Evolutionary conservation across 2,329 filamentous ascomycete species (phyloP), one percentile per base, ranked within the genome.

Genomic region (Colletotrichum echinochloae): DNA sequence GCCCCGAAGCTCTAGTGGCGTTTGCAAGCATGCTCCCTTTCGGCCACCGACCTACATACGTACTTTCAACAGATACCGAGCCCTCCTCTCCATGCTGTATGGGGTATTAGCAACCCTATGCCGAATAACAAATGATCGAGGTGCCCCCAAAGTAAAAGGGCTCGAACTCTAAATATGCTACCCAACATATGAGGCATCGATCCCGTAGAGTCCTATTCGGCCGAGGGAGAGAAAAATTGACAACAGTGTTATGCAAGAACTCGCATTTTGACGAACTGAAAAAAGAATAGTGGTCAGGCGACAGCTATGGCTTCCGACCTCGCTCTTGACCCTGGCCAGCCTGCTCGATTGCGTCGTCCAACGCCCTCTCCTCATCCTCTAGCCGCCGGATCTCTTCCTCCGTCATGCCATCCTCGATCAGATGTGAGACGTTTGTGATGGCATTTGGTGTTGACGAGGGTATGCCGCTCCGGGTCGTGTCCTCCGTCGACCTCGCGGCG

Each of bases 401-500:
- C 57, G 87, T 89, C 87, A 90, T 90, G 60, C 86, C 85, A n/a
- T 89, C 87, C 74, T 90, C 87, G 5, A 89, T 84, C 41, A 90
- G 77, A 71, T 88, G 86, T 23, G 84, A 83, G 55, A 87, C 85
- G 35, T 79, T 79, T 26, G 78, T 75, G 9, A 79, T 75, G 55
- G 81, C 77, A 59, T 65, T 68, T 26, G 49, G 57, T 33, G 66
- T 70, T 18, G 69, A 60, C 16, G 71, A 72, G 18, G 68, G 51
- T 3, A 60, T 51, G 23, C 67, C 67, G 23, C 48, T 60, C 5
- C 46, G 56, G 46, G 28, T 60, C 37, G 63, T 30, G 54, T 68
- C 52, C 20, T 68, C 68, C n/a, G 54, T 23, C 4, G 70, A 66
- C 16, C 62, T 46, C 12, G 67, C 18, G 44, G 51, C 62, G 33